Conservation (phyloP, 2,329 filamentous ascomycete genomes). For the Clonostachys rosea region DNA sequence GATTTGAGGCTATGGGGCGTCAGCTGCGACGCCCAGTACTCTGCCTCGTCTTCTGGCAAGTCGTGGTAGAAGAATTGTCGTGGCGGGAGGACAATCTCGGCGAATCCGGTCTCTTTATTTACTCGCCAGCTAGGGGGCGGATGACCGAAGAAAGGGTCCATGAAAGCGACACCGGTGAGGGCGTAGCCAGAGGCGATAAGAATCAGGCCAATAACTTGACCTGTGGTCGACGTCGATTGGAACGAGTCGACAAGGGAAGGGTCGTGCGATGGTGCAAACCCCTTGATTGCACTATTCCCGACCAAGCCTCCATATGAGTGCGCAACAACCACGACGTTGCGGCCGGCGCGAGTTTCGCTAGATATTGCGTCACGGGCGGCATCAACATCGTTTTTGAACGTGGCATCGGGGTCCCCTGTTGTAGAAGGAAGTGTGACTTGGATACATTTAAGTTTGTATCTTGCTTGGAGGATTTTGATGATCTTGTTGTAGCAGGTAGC, state of each 20-base stretch:
- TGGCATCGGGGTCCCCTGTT: conserved; percentile 19
- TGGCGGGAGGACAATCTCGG: conserved; percentile 27
- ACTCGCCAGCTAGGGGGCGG: conserved; percentile 34
- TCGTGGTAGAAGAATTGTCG: conserved; percentile 45
- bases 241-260: background rate
- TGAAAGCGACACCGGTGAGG: conserved; percentile 26
- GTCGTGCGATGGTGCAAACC: conserved; percentile 19
- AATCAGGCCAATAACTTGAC: conserved; percentile 35
- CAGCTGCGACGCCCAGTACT: conserved; percentile 34
- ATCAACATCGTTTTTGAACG: conserved; percentile 34
- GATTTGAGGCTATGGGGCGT: conserved; percentile 32
- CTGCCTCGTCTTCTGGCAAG: conserved; percentile 32
- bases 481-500: conserved; percentile 28
- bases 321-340: conserved; percentile 37
- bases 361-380: conserved; percentile 26
- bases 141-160: conserved; percentile 31
- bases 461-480: conserved; percentile 20
- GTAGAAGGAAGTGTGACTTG: conserved; percentile 32
- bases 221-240: conserved; percentile 5
- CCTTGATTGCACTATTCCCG: conserved; percentile 38
- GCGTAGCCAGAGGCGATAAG: conserved; percentile 39
- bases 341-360: conserved; percentile 24
- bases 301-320: conserved; percentile 45
- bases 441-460: conserved; percentile 21
- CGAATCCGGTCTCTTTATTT: conserved; percentile 32